Conservation (phyloP, 2,329 filamentous ascomycete species). For the Cercospora canescens region DNA sequence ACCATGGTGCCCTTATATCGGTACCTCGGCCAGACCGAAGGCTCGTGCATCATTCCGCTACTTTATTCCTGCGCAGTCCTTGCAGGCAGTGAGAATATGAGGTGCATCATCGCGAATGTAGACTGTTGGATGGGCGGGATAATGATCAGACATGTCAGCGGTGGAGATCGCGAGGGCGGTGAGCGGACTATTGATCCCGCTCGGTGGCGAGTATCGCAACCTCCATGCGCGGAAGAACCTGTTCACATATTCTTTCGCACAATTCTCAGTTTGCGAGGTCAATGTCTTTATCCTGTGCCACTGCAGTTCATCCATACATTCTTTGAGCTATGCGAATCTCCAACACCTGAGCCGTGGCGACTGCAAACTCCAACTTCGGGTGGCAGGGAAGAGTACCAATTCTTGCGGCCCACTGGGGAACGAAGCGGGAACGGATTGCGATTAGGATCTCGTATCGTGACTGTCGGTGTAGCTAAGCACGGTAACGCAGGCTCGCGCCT, state of each 20-base stretch:
- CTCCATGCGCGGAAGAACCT: not conserved
- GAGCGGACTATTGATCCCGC: not conserved
- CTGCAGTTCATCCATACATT: not conserved
- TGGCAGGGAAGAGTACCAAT: too few relatives aligned
- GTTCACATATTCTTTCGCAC: not conserved
- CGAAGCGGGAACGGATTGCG: not conserved
- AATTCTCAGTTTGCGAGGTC: not conserved
- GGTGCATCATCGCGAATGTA: not conserved
- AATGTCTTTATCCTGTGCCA: not conserved
- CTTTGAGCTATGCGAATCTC: not conserved
- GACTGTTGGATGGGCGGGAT: not conserved
- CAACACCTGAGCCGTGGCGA: not conserved
- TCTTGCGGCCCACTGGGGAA: not conserved
- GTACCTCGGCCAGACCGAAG: not conserved
- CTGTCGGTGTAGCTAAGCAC: not conserved
- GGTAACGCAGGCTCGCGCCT: not conserved
- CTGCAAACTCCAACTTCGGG: too few relatives aligned
- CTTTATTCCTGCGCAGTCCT: not conserved
- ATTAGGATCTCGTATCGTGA: not conserved
- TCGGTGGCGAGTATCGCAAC: not conserved
- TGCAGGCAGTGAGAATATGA: not conserved
- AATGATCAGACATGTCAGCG: not conserved
- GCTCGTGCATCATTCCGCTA: not conserved
- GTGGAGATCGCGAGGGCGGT: not conserved
- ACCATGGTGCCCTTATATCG: not conserved